phyloP scores from a whole-genome alignment of 805 yeast species.

The Ogataea ramenticola region DNA sequence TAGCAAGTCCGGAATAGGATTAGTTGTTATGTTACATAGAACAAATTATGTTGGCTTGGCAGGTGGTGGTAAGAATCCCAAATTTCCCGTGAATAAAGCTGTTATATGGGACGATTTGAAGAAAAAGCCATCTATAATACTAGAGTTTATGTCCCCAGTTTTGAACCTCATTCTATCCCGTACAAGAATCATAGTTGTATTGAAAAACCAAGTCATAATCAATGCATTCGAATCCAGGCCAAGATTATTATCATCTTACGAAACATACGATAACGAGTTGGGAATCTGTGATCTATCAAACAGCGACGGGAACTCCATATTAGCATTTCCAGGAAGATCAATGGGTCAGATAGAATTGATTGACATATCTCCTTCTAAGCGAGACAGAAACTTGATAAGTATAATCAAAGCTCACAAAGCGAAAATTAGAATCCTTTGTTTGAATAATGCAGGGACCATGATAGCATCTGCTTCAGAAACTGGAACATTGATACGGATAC shows the following conservation, averaged over 20 bases:
- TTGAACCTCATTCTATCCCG: slow-evolving; percentile 69
- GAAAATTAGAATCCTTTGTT: slow-evolving; percentile 51
- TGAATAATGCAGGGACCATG: slow-evolving; percentile 57
- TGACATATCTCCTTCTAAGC: slow-evolving; percentile 60
- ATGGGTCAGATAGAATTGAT: slow-evolving; percentile 77
- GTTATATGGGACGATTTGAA: slow-evolving; percentile 91
- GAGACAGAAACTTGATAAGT: slow-evolving; percentile 54
- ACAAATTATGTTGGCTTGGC: slow-evolving; percentile 86
- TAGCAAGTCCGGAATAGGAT: slow-evolving; percentile 53
- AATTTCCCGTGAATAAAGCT: slow-evolving; percentile 70
- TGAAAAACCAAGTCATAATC: slow-evolving; percentile 59
- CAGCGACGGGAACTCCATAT: slow-evolving; percentile 24
- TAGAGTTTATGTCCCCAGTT: slow-evolving; percentile 75
- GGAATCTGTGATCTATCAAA: slow-evolving; percentile 51
- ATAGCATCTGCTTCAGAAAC: slow-evolving; percentile 77
- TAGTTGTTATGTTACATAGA: slow-evolving; percentile 75
- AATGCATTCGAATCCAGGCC: slow-evolving; percentile 84
- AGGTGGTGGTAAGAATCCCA: slow-evolving; percentile 83
- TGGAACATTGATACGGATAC: slow-evolving; percentile 75
- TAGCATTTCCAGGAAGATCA: slow-evolving; percentile 74
- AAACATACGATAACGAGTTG: slow-evolving; percentile 53
- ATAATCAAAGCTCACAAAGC: slow-evolving; percentile 76
- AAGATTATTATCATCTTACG: slow-evolving; percentile 51
- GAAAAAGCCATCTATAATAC: slow-evolving; percentile 58
- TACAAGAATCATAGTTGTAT: slow-evolving; percentile 65